A percentile compares a stretch with the other conserved stretches of the same genome.
Evolutionary conservation across 2,329 filamentous ascomycete species (phyloP).

Genomic region (Diplodia scrobiculata): DNA sequence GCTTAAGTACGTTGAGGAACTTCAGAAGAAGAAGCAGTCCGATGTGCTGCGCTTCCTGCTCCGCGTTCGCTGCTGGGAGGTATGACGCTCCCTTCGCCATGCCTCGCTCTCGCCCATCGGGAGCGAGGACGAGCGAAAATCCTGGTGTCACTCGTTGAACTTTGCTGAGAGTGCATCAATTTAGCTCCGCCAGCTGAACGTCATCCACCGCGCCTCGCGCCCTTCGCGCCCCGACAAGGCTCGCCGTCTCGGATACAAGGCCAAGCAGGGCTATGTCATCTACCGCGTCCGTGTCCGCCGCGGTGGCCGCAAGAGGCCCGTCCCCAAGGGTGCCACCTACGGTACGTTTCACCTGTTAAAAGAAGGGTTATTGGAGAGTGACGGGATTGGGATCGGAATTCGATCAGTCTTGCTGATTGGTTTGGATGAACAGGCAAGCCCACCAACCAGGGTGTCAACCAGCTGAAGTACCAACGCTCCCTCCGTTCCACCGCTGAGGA

Average conservation of each 20-base stretch:
- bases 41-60: constrained; percentile 99
- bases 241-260: constrained; percentile 99
- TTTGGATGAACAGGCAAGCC: constrained; percentile 76
- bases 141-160: constrained; percentile 92
- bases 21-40: constrained; percentile 99
- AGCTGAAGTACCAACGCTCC: constrained; percentile 99
- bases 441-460: constrained; percentile 99
- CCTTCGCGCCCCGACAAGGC: constrained; percentile 99
- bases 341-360: constrained; percentile 57
- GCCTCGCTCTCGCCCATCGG: constrained; percentile 34
- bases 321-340: constrained; percentile 97
- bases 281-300: constrained; percentile 98
- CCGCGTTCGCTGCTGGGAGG: constrained; percentile 96
- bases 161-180: constrained; percentile 99
- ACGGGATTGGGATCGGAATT: neutral
- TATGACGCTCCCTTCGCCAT: constrained; percentile 49
- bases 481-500: constrained; percentile 98
- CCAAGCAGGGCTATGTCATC: constrained; percentile 99
- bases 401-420: constrained; percentile 26
- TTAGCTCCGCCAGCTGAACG: constrained; percentile 99
- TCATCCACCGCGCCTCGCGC: constrained; percentile 98
- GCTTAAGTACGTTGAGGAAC: constrained; percentile 99
- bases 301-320: constrained; percentile 97
- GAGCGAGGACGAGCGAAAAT: constrained; percentile 28
- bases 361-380: neutral